phyloP scores from a whole-genome alignment of 257 asterid species.

The Solanum piurae region DNA sequence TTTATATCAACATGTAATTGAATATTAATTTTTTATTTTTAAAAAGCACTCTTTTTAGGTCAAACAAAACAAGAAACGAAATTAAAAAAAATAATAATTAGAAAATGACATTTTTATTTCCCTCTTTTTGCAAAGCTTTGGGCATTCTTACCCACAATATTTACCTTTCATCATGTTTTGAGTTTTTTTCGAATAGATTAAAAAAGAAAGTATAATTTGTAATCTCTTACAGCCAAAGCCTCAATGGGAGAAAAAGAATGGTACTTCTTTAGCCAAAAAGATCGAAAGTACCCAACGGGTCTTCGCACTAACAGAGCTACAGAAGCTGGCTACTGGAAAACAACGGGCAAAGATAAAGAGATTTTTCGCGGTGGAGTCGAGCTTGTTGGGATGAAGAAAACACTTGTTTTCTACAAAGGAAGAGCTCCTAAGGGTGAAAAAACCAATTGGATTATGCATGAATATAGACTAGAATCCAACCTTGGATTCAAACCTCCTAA shows the following conservation, averaged over 20 bases:
- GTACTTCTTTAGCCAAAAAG: slow-evolving; percentile 69
- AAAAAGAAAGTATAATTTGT: background rate
- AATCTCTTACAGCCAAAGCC: slow-evolving; percentile 40
- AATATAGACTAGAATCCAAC: slow-evolving; percentile 50
- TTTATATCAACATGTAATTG: background rate
- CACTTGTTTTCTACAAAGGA: slow-evolving; percentile 70
- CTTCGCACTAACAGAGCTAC: slow-evolving; percentile 71
- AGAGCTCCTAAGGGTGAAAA: slow-evolving; percentile 92
- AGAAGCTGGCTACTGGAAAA: slow-evolving; percentile 82
- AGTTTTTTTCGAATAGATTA: background rate
- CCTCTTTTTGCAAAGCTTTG: background rate
- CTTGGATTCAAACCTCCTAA: slow-evolving; percentile 40
- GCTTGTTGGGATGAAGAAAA: slow-evolving; percentile 79
- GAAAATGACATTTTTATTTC: background rate
- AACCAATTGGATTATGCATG: slow-evolving; percentile 91
- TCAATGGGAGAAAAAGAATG: slow-evolving; percentile 88
- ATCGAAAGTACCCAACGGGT: slow-evolving; percentile 80
- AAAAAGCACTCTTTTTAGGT: background rate
- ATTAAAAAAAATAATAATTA: no score
- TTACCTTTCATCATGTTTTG: no score
- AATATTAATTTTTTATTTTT: accelerated
- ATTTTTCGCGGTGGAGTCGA: slow-evolving; percentile 34
- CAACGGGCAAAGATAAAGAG: slow-evolving; percentile 85
- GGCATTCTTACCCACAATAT: no score
- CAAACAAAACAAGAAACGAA: no score